These are phyloP conservation scores for Heterobasidion occidentale DNA, from an alignment of 1,284 basidiomycete species.

Conservation along the genomic window DNA sequence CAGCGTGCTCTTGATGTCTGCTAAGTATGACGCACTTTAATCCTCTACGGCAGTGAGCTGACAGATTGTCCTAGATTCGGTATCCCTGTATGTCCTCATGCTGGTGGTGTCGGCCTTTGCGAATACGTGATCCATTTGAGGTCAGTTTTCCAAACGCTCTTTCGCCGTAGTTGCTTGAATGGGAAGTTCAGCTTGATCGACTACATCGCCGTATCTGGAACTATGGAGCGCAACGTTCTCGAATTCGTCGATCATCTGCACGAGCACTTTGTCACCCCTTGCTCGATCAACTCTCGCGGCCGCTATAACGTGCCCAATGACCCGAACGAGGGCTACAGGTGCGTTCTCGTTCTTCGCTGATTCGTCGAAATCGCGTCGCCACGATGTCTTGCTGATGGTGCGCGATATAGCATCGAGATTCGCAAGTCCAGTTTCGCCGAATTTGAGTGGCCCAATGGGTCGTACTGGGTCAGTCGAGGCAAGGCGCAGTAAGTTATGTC, in stretches of 20 bases:
- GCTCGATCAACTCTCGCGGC: conserved; percentile 80
- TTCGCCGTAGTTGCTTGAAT: conserved; percentile 2
- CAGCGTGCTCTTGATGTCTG: conserved; percentile 88
- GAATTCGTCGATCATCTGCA: conserved; percentile 88
- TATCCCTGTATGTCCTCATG: conserved; percentile 88
- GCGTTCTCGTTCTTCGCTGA: conserved; percentile 8
- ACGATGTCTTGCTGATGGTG: background rate
- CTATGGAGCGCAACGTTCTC: conserved; percentile 90
- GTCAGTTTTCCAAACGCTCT: conserved; percentile 22
- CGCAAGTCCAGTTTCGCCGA: conserved; percentile 61
- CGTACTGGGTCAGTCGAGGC: conserved; percentile 44
- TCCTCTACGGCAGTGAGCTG: conserved; percentile 1
- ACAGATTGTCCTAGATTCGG: conserved; percentile 48
- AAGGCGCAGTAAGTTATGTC: background rate
- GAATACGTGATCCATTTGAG: conserved; percentile 88
- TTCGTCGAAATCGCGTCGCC: too few relatives aligned
- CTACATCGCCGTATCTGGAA: conserved; percentile 86
- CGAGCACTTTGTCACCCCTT: conserved; percentile 87
- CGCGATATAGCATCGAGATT: conserved; percentile 63
- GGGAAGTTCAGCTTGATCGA: conserved; percentile 64
- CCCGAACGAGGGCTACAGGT: conserved; percentile 69
- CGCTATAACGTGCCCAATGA: conserved; percentile 77
- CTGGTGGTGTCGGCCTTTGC: conserved; percentile 91
- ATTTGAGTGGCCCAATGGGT: conserved; percentile 70
- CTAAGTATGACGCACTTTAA: conserved; percentile 49